Percentiles rank a stretch among this genome's conserved stretches.
Conservation (phyloP, 768 basidiomycete species). For the Lentinula aciculospora region DNA sequence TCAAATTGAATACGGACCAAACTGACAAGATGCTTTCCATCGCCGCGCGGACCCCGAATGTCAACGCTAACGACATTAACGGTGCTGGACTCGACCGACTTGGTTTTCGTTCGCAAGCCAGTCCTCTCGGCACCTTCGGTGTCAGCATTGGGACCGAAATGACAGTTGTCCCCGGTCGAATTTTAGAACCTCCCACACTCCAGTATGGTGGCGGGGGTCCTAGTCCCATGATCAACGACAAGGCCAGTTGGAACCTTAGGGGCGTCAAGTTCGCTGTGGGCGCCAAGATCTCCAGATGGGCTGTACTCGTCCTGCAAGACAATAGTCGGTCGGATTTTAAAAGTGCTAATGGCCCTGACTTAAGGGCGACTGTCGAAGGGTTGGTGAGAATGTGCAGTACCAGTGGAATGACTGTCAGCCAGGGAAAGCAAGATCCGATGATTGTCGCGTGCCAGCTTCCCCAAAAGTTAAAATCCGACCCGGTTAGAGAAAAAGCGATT, state of each 20-base stretch:
- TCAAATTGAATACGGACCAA: constrained; percentile 62
- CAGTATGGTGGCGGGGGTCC: constrained; percentile 42
- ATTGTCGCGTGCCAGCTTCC: constrained; percentile 43
- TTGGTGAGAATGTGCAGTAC: constrained; percentile 58
- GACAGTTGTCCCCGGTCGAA: constrained; percentile 66
- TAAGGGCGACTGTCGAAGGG: constrained; percentile 38
- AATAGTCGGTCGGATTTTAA: constrained; percentile 57
- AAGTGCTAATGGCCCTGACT: constrained; percentile 46
- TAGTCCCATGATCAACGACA: constrained; percentile 39
- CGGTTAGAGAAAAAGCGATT: constrained; percentile 47
- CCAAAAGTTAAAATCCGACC: constrained; percentile 43
- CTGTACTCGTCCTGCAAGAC: constrained; percentile 64
- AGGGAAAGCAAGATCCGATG: constrained; percentile 24
- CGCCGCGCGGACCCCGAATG: constrained; percentile 67
- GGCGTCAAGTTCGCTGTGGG: constrained; percentile 59
- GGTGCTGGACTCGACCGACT: constrained; percentile 55
- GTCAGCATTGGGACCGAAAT: constrained; percentile 55
- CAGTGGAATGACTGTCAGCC: constrained; percentile 54
- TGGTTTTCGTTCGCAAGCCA: constrained; percentile 41
- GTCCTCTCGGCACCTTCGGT: constrained; percentile 51
- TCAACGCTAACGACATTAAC: constrained; percentile 62
- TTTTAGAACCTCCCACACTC: constrained; percentile 56
- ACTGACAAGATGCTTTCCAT: constrained; percentile 68
- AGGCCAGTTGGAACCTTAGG: constrained; percentile 78
- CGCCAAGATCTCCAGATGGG: constrained; percentile 55